Conservation (phyloP, 1,284 basidiomycete genomes). For the Microbotryomycetes sp. region DNA sequence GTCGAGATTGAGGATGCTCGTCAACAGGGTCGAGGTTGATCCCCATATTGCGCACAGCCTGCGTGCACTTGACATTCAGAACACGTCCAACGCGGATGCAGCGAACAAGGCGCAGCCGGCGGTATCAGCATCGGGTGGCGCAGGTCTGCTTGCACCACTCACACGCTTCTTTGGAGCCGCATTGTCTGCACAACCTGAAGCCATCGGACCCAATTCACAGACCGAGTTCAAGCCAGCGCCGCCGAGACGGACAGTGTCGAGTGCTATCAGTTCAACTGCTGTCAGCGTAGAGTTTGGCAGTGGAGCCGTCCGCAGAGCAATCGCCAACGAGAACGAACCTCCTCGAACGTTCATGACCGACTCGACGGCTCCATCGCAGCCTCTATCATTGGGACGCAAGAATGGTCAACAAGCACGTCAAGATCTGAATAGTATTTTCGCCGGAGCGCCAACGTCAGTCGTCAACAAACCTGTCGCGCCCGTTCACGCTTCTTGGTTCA, state of each 20-base stretch:
- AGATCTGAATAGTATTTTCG: conserved; percentile 36
- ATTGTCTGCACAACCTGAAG: neutral
- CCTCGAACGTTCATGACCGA: neutral
- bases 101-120: neutral
- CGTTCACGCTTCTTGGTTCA: conserved; percentile 14
- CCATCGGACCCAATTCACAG: neutral
- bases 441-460: conserved; percentile 18
- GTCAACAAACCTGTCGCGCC: neutral
- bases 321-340: neutral
- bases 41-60: conserved; percentile 66
- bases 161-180: conserved; percentile 57
- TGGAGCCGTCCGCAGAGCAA: conserved; percentile 59
- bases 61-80: conserved; percentile 49
- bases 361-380: neutral
- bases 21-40: conserved; percentile 88
- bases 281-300: conserved; percentile 89
- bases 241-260: conserved; percentile 70
- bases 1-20: conserved; percentile 67
- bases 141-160: conserved; percentile 56
- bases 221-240: conserved; percentile 44
- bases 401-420: conserved; percentile 7
- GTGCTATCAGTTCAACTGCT: conserved; percentile 75
- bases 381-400: neutral
- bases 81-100: neutral
- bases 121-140: neutral